Percentiles rank a stretch among this genome's conserved stretches.
phyloP scores from a whole-genome alignment of 2,329 filamentous ascomycete genomes.

The Aspergillus neoniger region DNA sequence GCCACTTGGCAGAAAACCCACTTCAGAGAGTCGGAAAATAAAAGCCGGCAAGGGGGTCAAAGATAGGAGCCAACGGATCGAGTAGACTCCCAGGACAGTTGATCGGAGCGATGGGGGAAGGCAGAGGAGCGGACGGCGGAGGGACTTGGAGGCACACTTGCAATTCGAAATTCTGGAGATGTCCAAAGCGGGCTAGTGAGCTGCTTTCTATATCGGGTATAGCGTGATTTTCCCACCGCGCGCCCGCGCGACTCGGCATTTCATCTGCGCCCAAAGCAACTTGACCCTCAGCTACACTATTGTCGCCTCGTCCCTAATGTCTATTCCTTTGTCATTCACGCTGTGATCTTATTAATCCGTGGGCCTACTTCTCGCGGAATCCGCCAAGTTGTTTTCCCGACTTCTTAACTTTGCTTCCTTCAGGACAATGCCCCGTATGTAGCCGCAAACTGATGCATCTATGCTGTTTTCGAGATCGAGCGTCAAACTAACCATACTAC shows the following conservation, averaged over 20 bases:
- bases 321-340: not conserved
- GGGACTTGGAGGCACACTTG: conserved; percentile 2
- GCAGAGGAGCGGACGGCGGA: conserved; percentile 18
- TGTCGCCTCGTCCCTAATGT: not conserved
- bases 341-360: not conserved
- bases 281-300: conserved; percentile 3
- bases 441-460: not conserved
- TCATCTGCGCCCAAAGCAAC: conserved; percentile 11
- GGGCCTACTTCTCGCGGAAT: not conserved
- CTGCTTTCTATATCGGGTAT: conserved; percentile 40
- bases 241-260: conserved; percentile 31
- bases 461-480: conserved; percentile 8
- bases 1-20: conserved; percentile 33
- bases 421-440: conserved; percentile 46
- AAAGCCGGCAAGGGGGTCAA: conserved; percentile 6
- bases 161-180: conserved; percentile 38
- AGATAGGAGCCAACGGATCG: conserved; percentile 11
- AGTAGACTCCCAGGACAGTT: conserved; percentile 14
- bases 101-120: conserved; percentile 25
- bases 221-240: conserved; percentile 32
- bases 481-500: conserved; percentile 17
- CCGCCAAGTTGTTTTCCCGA: conserved; percentile 36
- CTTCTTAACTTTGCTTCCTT: conserved; percentile 26
- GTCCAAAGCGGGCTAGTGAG: conserved; percentile 41
- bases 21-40: conserved; percentile 15